Evolutionary conservation across 2,329 filamentous ascomycete species (phyloP).

Genomic region (Drechslerella dactyloides): DNA sequence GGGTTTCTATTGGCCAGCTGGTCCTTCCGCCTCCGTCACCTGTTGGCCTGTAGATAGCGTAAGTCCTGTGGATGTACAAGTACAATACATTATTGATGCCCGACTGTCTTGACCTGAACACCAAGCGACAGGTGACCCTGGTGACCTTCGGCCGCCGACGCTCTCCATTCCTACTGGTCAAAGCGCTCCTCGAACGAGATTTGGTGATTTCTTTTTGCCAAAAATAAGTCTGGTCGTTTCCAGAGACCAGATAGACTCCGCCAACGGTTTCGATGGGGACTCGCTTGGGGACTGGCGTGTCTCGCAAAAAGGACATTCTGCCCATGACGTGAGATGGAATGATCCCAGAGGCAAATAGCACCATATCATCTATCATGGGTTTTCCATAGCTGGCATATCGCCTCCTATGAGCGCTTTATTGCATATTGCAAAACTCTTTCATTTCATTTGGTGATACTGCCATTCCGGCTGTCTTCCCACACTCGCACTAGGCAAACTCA

Average conservation of each 20-base stretch:
- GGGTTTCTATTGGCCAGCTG: neutral
- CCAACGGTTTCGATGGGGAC: neutral
- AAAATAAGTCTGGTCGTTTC: neutral
- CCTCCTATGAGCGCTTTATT: conserved; percentile 5
- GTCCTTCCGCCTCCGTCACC: neutral
- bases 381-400: neutral
- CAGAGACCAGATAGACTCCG: neutral
- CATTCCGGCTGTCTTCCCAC: neutral
- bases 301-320: conserved; percentile 42
- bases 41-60: neutral
- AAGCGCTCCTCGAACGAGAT: neutral
- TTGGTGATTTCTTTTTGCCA: too few species aligned
- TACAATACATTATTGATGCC: conserved; percentile 8
- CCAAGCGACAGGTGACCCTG: conserved; percentile 46
- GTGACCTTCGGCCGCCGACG: conserved; percentile 28
- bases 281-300: conserved; percentile 21
- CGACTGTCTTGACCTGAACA: conserved; percentile 14
- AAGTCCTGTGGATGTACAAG: too few species aligned
- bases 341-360: conserved; percentile 36
- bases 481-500: neutral
- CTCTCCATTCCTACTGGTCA: conserved; percentile 2
- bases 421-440: neutral
- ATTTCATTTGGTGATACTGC: neutral
- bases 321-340: conserved; percentile 49
- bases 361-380: conserved; percentile 42